Conservation (phyloP, 129 eudicot species). For the Centaurea solstitialis region DNA sequence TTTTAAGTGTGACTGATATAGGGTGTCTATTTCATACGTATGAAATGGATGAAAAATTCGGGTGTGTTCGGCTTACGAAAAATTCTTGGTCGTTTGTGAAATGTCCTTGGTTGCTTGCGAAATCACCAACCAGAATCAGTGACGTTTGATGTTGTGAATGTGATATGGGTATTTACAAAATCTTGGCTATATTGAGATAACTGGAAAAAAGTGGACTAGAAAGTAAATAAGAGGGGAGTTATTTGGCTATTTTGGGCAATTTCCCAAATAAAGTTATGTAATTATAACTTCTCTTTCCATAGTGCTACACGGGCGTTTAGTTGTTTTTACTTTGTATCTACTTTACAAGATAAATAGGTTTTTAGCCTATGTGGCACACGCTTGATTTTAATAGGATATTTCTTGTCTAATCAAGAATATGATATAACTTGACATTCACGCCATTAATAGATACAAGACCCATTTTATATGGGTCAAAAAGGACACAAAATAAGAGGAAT, state of each 20-base stretch:
- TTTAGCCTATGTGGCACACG: neutral
- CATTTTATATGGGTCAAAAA: too few species aligned
- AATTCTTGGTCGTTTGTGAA: too few species aligned
- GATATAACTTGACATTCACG: neutral
- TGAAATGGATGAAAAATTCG: too few species aligned
- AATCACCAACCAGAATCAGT: too few species aligned
- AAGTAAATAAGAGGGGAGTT: neutral
- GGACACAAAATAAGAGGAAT: neutral
- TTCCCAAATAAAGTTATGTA: neutral
- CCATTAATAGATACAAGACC: neutral
- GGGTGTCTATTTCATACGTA: too few species aligned
- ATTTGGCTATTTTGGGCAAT: neutral
- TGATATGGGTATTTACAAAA: neutral
- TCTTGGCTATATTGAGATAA: neutral
- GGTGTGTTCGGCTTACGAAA: too few species aligned
- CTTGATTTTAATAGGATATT: neutral
- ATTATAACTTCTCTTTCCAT: too few species aligned
- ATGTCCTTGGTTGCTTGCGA: too few species aligned
- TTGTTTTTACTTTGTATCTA: too few species aligned
- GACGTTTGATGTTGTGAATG: too few species aligned
- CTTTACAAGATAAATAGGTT: neutral
- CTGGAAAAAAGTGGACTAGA: neutral
- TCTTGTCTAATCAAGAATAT: neutral
- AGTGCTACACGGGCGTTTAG: neutral
- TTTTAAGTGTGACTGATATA: too few species aligned